Percentiles rank a stretch among this genome's conserved stretches.
Evolutionary conservation across 306 rosid species (phyloP).

Genomic region (Lathyrus aphaca): DNA sequence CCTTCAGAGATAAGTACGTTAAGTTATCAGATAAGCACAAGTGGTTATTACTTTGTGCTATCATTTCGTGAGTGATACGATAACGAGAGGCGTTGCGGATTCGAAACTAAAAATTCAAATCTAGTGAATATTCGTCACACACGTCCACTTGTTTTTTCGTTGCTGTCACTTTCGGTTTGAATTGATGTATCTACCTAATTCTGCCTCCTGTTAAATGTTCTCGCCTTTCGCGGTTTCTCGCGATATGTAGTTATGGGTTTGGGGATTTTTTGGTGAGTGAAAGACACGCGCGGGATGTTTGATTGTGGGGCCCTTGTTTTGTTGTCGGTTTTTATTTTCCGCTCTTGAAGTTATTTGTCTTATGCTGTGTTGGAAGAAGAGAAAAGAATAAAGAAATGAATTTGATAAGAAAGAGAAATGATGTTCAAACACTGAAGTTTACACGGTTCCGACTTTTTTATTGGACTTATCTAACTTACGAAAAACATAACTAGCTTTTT

Average conservation of each 20-base stretch:
- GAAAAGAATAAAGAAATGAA: no score
- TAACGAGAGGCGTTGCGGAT: constrained; percentile 45
- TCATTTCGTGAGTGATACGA: constrained; percentile 43
- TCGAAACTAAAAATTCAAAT: constrained; percentile 69
- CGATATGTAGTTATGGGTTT: not conserved
- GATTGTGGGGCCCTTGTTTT: not conserved
- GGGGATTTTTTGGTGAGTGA: not conserved
- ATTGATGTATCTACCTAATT: not conserved
- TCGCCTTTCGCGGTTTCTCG: constrained; percentile 21
- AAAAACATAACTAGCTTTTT: no score
- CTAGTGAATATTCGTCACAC: constrained; percentile 65
- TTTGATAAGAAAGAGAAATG: no score
- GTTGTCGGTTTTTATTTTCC: constrained; percentile 19
- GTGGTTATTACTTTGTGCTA: rapidly evolving
- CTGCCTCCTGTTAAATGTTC: not conserved
- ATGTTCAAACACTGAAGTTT: no score
- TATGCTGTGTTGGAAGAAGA: no score
- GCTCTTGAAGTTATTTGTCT: not conserved
- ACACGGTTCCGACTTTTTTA: no score
- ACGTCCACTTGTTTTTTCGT: constrained; percentile 61
- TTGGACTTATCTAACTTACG: no score
- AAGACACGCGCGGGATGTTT: constrained; percentile 25
- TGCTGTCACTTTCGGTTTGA: constrained; percentile 61
- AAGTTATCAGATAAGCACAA: rapidly evolving
- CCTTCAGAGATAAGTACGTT: constrained; percentile 17